Percentiles rank a stretch among this genome's conserved stretches.
phyloP scores from a whole-genome alignment of 768 basidiomycete genomes.

The Tulasnella sp. region DNA sequence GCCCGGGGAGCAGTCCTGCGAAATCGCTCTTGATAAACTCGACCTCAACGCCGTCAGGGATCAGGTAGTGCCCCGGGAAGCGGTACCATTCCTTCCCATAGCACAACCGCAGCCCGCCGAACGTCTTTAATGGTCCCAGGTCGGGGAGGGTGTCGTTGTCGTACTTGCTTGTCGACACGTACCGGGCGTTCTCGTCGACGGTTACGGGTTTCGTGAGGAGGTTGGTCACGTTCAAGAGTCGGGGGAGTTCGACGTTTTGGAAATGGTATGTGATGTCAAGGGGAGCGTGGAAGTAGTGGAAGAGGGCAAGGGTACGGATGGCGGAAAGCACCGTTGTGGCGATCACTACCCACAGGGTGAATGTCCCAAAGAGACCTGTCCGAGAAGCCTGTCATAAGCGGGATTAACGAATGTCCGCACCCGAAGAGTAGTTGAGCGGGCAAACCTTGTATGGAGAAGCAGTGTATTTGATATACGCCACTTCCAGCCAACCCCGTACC shows the following conservation, averaged over 20 bases:
- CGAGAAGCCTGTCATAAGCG: conserved; percentile 50
- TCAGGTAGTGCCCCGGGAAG: conserved; percentile 80
- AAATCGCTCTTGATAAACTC: conserved; percentile 89
- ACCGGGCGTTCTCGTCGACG: conserved; percentile 31
- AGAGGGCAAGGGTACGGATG: conserved; percentile 68
- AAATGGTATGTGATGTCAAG: conserved; percentile 56
- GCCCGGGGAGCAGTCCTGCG: conserved; percentile 73
- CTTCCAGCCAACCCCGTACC: conserved; percentile 76
- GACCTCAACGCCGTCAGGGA: conserved; percentile 72
- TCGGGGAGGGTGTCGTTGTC: conserved; percentile 36
- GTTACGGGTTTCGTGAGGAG: conserved; percentile 40
- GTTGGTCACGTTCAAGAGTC: conserved; percentile 60
- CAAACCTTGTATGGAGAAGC: conserved; percentile 76
- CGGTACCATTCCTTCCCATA: conserved; percentile 93
- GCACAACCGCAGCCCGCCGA: conserved; percentile 61
- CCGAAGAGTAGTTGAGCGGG: conserved; percentile 11
- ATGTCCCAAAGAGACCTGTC: conserved; percentile 57
- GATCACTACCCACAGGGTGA: conserved; percentile 61
- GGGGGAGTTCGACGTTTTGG: conserved; percentile 67
- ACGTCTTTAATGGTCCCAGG: conserved; percentile 50
- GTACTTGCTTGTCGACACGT: conserved; percentile 30
- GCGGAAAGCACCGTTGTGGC: conserved; percentile 56
- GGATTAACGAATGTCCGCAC: not conserved
- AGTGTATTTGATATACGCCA: conserved; percentile 56
- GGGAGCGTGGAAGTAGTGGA: conserved; percentile 86